Conservation (phyloP, 495 filamentous ascomycete species). For the Pseudomonodictys pantanalensis region DNA sequence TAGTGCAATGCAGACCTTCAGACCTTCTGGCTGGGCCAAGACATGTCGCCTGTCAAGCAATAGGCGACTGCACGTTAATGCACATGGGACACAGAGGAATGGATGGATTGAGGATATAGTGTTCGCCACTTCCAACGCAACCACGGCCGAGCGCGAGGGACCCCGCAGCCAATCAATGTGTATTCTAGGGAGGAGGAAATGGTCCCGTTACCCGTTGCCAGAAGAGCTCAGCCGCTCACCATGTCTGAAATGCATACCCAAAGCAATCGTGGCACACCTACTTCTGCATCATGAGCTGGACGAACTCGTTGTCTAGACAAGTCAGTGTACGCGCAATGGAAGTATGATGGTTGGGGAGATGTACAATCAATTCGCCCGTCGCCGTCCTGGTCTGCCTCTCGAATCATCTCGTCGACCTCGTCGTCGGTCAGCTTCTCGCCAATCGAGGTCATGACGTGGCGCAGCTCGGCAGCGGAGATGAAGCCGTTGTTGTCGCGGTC, state of each 20-base stretch:
- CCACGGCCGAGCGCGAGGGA: too few relatives aligned
- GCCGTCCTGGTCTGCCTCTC: slow-evolving; percentile 98
- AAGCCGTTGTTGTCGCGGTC: slow-evolving; percentile 99
- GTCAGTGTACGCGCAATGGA: slow-evolving; percentile 26
- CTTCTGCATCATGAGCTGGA: slow-evolving; percentile 99
- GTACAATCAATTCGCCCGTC: slow-evolving; percentile 97
- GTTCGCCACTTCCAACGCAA: slow-evolving; percentile 17
- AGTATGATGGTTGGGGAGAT: not conserved
- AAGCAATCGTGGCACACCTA: slow-evolving; percentile 39
- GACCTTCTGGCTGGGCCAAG: too few relatives aligned
- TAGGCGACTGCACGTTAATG: too few relatives aligned
- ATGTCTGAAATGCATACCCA: slow-evolving; percentile 10
- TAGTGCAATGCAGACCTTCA: too few relatives aligned
- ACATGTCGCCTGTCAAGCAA: too few relatives aligned
- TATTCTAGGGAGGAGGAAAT: slow-evolving; percentile 3
- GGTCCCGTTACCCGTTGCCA: slow-evolving; percentile 28
- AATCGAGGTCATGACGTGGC: slow-evolving; percentile 99
- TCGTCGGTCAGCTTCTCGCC: slow-evolving; percentile 99
- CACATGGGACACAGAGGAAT: slow-evolving; percentile 18
- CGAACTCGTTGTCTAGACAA: slow-evolving; percentile 92
- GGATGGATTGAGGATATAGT: slow-evolving; percentile 35
- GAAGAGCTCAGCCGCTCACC: slow-evolving; percentile 4
- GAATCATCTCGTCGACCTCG: slow-evolving; percentile 99
- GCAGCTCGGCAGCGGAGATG: slow-evolving; percentile 95
- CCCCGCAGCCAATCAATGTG: not conserved